Conservation (phyloP, 345 rosid genomes). For the Camelina laxa region DNA sequence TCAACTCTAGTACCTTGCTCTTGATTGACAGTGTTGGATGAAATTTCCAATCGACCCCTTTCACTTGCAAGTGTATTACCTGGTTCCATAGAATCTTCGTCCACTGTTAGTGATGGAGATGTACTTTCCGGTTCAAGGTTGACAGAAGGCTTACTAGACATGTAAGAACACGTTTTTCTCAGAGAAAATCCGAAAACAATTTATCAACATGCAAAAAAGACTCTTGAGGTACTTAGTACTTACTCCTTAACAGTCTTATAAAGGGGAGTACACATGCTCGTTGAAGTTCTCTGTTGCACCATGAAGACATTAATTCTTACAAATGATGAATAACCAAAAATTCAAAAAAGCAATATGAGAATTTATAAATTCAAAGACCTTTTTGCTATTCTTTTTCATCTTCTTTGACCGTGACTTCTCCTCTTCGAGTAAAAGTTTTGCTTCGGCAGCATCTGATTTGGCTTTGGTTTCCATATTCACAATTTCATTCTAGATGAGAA, state of each 20-base stretch:
- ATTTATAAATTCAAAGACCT: constrained; percentile 18
- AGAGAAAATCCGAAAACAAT: not conserved
- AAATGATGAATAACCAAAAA: not conserved
- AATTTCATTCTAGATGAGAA: constrained; percentile 13
- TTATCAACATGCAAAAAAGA: not conserved
- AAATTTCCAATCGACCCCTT: no score
- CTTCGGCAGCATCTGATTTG: constrained; percentile 23
- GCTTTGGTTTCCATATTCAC: constrained; percentile 11
- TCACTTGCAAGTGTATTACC: not conserved
- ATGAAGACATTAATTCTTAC: constrained; percentile 31
- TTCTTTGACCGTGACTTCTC: constrained; percentile 20
- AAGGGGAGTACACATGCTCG: not conserved
- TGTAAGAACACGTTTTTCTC: constrained; percentile 17
- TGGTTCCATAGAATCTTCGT: constrained; percentile 18
- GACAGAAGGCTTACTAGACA: constrained; percentile 19
- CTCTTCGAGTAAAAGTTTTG: constrained; percentile 5
- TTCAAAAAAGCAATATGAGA: not conserved
- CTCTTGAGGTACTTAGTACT: constrained; percentile 33
- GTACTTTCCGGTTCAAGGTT: constrained; percentile 7
- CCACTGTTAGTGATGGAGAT: not conserved
- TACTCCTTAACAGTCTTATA: constrained; percentile 30
- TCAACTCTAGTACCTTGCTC: constrained; percentile 15
- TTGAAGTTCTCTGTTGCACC: constrained; percentile 34
- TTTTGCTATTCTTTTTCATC: constrained; percentile 18
- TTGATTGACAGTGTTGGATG: constrained; percentile 7